phyloP scores from a whole-genome alignment of 2,329 filamentous ascomycete genomes.

The Rasamsonia emersonii region DNA sequence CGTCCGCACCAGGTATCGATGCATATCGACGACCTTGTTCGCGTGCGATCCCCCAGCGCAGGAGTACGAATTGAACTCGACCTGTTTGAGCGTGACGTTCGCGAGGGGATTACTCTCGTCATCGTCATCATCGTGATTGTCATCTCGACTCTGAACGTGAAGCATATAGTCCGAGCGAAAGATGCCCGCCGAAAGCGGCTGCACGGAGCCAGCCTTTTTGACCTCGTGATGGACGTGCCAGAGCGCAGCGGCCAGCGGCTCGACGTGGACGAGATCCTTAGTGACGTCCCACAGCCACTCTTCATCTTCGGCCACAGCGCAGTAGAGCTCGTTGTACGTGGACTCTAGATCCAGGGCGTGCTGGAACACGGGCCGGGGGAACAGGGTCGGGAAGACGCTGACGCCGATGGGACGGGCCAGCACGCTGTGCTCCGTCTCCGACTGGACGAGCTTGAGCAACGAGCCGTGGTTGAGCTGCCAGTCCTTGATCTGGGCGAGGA shows the following conservation, averaged over 20 bases:
- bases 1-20: constrained; percentile 23
- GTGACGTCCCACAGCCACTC: constrained; percentile 28
- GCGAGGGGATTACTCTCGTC: neutral
- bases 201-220: constrained; percentile 20
- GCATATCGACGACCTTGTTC: constrained; percentile 33
- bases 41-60: constrained; percentile 35
- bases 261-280: constrained; percentile 21
- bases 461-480: constrained; percentile 36
- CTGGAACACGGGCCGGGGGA: constrained; percentile 24
- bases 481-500: constrained; percentile 30
- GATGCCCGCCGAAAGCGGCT: constrained; percentile 28
- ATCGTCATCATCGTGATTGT: neutral
- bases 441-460: constrained; percentile 26
- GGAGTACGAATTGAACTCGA: constrained; percentile 40
- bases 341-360: constrained; percentile 50
- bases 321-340: constrained; percentile 47
- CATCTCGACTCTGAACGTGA: constrained; percentile 13
- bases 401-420: constrained; percentile 25
- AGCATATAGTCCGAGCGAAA: constrained; percentile 42
- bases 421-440: constrained; percentile 18
- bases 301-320: constrained; percentile 41
- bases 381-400: constrained; percentile 26
- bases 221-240: constrained; percentile 29
- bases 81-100: constrained; percentile 29
- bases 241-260: constrained; percentile 27